Percentiles rank a stretch among this genome's conserved stretches.
These are phyloP conservation scores for Yamadazyma sp. DNA, from an alignment of 805 yeast species.

Conservation along the genomic window DNA sequence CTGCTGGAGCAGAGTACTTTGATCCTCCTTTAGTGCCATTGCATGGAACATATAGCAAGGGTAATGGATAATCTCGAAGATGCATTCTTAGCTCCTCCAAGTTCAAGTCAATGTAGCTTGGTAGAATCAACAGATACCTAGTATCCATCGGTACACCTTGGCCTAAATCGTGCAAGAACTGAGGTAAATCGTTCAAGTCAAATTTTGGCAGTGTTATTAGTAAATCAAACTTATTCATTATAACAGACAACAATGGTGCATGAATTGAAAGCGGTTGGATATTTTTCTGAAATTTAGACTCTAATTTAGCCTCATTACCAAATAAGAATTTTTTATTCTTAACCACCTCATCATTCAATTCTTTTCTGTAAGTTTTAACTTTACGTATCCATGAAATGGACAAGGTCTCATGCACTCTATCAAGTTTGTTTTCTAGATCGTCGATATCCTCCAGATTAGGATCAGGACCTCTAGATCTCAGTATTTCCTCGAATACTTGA, in stretches of 20 bases:
- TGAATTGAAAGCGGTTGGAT: constrained; percentile 27
- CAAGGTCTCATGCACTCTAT: constrained; percentile 41
- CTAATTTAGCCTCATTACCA: constrained; percentile 29
- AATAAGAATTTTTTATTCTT: constrained; percentile 30
- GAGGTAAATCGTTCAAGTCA: constrained; percentile 39
- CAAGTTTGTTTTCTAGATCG: constrained; percentile 12
- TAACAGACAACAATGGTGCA: constrained; percentile 35
- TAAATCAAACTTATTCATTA: constrained; percentile 26
- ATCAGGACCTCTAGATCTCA: background rate
- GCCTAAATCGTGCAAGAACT: constrained; percentile 70
- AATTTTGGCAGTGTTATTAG: constrained; percentile 26
- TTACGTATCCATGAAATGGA: constrained; percentile 71
- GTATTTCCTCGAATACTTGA: constrained; percentile 19
- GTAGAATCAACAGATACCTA: constrained; percentile 63
- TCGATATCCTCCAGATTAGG: background rate
- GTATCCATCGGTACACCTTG: constrained; percentile 79
- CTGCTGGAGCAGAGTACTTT: constrained; percentile 11
- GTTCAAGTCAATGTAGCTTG: constrained; percentile 54
- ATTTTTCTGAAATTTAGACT: constrained; percentile 16
- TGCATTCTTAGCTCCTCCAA: constrained; percentile 66
- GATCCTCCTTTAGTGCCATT: constrained; percentile 13
- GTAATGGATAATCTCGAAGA: constrained; percentile 83
- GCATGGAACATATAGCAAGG: constrained; percentile 70
- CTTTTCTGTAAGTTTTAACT: constrained; percentile 44
- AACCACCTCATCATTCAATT: constrained; percentile 38